Evolutionary conservation across 139 green algal genomes (phyloP).

Genomic region (Haematococcus sp.): DNA sequence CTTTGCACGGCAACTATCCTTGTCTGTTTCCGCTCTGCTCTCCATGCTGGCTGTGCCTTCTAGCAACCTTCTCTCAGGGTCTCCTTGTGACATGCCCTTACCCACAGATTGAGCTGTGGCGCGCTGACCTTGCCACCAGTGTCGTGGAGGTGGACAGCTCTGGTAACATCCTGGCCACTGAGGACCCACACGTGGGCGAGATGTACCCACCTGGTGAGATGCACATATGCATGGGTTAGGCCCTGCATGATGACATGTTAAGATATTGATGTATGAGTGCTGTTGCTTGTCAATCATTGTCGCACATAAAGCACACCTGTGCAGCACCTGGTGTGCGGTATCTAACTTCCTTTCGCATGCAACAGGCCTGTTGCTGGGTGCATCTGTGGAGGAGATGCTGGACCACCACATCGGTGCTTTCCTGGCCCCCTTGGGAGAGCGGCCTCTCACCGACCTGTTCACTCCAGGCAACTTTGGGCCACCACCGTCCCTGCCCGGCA

Average conservation of each 20-base stretch:
- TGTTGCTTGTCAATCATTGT: too few relatives aligned
- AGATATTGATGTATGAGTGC: too few relatives aligned
- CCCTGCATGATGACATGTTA: too few relatives aligned
- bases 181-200: neutral
- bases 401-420: neutral
- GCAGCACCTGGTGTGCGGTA: too few relatives aligned
- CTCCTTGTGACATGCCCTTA: too few relatives aligned
- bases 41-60: too few relatives aligned
- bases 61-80: too few relatives aligned
- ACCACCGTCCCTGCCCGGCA: neutral
- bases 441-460: conserved; percentile 1
- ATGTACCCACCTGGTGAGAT: neutral
- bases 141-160: conserved; percentile 24
- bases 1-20: too few relatives aligned
- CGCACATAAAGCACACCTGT: too few relatives aligned
- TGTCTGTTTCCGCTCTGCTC: too few relatives aligned
- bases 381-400: neutral
- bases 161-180: neutral
- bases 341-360: too few relatives aligned
- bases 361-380: neutral
- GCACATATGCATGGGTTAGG: too few relatives aligned
- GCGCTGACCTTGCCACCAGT: conserved; percentile 24
- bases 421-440: neutral
- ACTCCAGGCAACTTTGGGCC: neutral
- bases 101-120: conserved; percentile 30